These are phyloP conservation scores for Fonsecaea pugnacius DNA, from an alignment of 2,329 filamentous ascomycete genomes.

Conservation along the genomic window DNA sequence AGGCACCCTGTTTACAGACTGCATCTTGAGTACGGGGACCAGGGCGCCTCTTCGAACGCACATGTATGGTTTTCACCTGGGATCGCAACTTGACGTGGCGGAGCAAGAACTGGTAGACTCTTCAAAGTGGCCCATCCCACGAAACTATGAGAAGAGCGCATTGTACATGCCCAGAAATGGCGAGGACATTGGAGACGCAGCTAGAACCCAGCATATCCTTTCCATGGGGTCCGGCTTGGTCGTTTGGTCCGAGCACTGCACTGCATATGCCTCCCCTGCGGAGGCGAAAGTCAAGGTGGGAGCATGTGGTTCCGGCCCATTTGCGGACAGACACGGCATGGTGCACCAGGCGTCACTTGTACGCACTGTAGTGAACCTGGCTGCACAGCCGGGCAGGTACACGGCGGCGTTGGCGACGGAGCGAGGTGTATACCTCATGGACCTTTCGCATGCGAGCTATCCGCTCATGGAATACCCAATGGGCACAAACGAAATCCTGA, in stretches of 20 bases:
- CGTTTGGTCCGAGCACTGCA: background rate
- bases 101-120: background rate
- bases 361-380: background rate
- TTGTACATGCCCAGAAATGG: background rate
- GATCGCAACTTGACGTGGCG: background rate
- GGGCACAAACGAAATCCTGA: slow-evolving; percentile 18
- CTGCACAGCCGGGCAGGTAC: background rate
- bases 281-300: slow-evolving; percentile 1
- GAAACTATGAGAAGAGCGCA: background rate
- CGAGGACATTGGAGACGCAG: background rate
- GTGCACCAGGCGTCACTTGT: background rate
- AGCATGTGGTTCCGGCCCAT: background rate
- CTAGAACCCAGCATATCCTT: background rate
- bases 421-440: slow-evolving; percentile 5
- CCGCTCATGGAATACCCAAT: background rate
- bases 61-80: background rate
- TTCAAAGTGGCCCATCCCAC: background rate
- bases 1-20: slow-evolving; percentile 10
- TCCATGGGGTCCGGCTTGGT: slow-evolving; percentile 8
- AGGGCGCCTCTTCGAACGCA: background rate
- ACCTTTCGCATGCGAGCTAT: background rate
- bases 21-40: background rate
- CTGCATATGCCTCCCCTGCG: background rate
- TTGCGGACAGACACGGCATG: background rate
- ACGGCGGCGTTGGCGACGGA: background rate